Base-by-base conservation (phyloP, 2,329 filamentous ascomycete genomes). In the Penicillium fuscoglaucum region DNA sequence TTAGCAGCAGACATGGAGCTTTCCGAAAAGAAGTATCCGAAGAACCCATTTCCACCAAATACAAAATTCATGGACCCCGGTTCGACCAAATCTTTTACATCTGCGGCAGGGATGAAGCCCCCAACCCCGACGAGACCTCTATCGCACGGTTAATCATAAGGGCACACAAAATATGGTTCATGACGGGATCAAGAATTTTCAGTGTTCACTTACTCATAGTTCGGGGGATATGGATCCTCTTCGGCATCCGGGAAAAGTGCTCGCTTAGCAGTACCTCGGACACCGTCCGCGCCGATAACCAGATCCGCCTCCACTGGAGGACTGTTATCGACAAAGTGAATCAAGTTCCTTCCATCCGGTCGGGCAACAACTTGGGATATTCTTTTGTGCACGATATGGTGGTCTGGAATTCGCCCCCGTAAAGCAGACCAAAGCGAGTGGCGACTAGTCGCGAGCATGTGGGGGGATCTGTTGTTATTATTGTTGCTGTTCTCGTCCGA, bases 31-130 rank as follows among this genome's bases (percentile, higher is more conserved):
- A 76, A 75, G 63, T 82, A 82, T 1, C 81, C 80, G 61, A 83
- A 82, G 64, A 82, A 83, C 0, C 81, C 80, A 52, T 80, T 80
- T 0, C 76, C 71, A 1, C 80, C 79, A 56, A 81, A 80, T 0
- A 76, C 69, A 45, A 82, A 71, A 40, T 72, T 73, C 73, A 81
- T 78, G 1, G 70, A 69, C 6, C 74, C 74, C 19, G 70, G 58
- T 12, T 76, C 70, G 19, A 80, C 65, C 2, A 71, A 54, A 1
- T 58, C 46, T 37, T 64, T 63, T 17, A 76, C 57, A 40, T 69
- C 61, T 4, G 63, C 58, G 0, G 70, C 59, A n/a, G 73, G 68
- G 29, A 80, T 60, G 58, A 81, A 80, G 13, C 79, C 78, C 21
- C 80, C 79, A n/a, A 82, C 72, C 10, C 80, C 78, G 4, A 76